Percentiles rank a stretch among this genome's conserved stretches.
Conservation (phyloP, 805 yeast genomes). For the Jamesozyma spencerorum region DNA sequence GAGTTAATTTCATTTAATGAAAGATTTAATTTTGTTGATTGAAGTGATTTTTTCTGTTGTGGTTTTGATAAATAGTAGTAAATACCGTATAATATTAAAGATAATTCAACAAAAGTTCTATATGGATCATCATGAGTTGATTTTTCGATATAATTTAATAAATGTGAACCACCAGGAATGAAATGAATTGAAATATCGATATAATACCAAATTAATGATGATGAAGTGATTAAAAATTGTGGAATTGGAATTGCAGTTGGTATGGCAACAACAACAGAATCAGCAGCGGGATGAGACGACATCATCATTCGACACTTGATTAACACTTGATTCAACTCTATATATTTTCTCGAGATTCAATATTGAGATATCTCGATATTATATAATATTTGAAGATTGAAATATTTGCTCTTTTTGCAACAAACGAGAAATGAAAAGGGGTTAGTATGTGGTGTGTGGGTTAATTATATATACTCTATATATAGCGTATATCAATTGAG, state of each 20-base stretch:
- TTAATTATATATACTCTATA: too few species aligned
- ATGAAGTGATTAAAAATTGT: conserved; percentile 15
- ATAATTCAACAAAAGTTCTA: conserved; percentile 72
- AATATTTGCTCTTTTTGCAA: background rate
- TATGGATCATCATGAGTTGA: conserved; percentile 92
- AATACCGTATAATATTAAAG: conserved; percentile 70
- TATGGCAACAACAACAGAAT: conserved; percentile 5
- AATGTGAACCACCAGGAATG: conserved; percentile 25
- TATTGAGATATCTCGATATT: too few species aligned
- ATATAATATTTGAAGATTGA: too few species aligned
- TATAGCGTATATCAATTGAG: too few species aligned
- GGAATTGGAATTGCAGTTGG: conserved; percentile 28
- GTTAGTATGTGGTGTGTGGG: background rate
- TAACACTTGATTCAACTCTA: too few species aligned
- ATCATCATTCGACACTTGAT: background rate
- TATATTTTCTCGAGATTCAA: too few species aligned
- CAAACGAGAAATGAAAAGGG: background rate
- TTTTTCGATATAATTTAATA: conserved; percentile 64
- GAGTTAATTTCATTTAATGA: conserved; percentile 64
- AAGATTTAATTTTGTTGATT: conserved; percentile 57
- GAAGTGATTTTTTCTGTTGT: conserved; percentile 69
- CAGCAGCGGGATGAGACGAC: conserved; percentile 19
- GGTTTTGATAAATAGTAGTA: conserved; percentile 63
- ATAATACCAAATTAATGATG: conserved; percentile 21
- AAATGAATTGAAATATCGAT: conserved; percentile 8